phyloP scores from a whole-genome alignment of 2,329 filamentous ascomycete genomes.

The Fusarium poae region DNA sequence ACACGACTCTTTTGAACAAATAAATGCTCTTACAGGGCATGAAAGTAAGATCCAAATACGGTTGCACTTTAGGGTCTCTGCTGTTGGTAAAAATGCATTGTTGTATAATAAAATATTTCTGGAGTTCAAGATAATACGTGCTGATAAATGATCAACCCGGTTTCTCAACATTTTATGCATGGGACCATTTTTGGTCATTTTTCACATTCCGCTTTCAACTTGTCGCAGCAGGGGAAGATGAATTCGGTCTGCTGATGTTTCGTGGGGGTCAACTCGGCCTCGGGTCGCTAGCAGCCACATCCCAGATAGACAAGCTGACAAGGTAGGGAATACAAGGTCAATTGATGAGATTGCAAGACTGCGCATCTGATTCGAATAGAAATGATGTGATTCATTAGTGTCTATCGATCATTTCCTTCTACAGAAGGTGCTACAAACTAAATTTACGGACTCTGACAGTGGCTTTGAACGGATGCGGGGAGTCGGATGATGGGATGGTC shows the following conservation, averaged over 20 bases:
- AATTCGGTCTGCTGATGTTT: conserved; percentile 1
- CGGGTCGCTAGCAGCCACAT: not conserved
- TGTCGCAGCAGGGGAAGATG: not conserved
- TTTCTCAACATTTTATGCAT: not conserved
- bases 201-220: not conserved
- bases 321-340: not conserved
- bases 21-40: no score
- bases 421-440: not conserved
- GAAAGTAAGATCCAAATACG: no score
- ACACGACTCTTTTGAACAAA: no score
- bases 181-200: not conserved
- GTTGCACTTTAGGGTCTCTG: no score
- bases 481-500: not conserved
- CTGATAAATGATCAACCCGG: not conserved
- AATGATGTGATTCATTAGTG: not conserved
- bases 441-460: not conserved
- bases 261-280: conserved; percentile 1
- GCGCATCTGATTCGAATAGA: not conserved
- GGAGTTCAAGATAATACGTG: no score
- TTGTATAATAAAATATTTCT: no score
- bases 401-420: not conserved
- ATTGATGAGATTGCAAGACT: not conserved
- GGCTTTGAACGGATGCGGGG: not conserved
- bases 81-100: no score
- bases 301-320: no score